Evolutionary conservation across 768 basidiomycete species (phyloP), one percentile per base, ranked within the genome.

Genomic region (Royoungia palumana): DNA sequence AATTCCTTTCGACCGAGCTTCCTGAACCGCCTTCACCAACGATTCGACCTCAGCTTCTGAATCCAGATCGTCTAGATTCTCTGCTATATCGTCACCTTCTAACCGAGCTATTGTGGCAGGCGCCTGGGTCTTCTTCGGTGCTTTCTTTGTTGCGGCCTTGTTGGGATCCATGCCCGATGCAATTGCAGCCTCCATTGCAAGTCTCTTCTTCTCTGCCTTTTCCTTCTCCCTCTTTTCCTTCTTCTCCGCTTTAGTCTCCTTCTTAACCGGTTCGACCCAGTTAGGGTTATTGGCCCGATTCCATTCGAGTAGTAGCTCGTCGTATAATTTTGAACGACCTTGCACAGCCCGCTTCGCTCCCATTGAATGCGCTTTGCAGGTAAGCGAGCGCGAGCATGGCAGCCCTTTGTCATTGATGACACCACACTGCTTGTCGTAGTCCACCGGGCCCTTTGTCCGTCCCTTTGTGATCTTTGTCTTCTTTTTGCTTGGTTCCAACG

Each of bases 331-430:
- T 1, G 89, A 88, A 5, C 95, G 89, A 28, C 91, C 91, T 53
- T 80, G 78, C 1, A 99, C 94, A 9, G 88, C 82, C 16, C 95
- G 87, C 69, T 99, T 99, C 11, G 92, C 89, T 13, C 92, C 92
- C 86, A 99, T 95, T 2, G 91, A 87, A 65, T 99, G 95, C 6
- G 95, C 92, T 70, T 99, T 99, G 75, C 95, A 99, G 0, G 95
- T 97, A 32, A 99, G 78, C 7, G 93, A 93, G 22, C 95, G 89
- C 12, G 93, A 92, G 64, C 95, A 99, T 0, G 91, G 93, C 7
- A 92, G 72, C 37, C 79, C 79, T 68, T 96, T 96, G 71, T 95
- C 94, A 70, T 95, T 97, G 66, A 96, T 95, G 32, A 98, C 95
- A 43, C 95, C 94, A 59, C 95, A 98, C 56, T 96, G 94, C 47